phyloP scores from a whole-genome alignment of 2,329 filamentous ascomycete genomes.

The Alternaria incomplexa region DNA sequence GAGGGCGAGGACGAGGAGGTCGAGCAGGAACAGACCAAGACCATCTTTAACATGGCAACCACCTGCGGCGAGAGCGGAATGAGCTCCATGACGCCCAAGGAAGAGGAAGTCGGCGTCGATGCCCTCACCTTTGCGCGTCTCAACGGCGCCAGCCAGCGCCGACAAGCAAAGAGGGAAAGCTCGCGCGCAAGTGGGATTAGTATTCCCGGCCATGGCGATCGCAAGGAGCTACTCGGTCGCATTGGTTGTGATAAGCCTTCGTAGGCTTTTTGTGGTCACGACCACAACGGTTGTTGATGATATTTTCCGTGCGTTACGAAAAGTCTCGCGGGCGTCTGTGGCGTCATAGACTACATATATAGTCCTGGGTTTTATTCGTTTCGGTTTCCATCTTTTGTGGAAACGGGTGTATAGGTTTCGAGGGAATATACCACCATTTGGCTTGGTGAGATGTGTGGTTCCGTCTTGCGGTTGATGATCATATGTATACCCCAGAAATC shows the following conservation, averaged over 20 bases:
- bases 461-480: neutral
- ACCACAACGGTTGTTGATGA: no score
- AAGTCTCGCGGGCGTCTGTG: slow-evolving; percentile 14
- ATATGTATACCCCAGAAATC: slow-evolving; percentile 10
- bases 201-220: slow-evolving; percentile 73
- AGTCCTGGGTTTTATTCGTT: neutral
- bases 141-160: slow-evolving; percentile 52
- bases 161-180: slow-evolving; percentile 60
- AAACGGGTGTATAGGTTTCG: neutral
- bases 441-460: neutral
- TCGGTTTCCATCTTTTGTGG: neutral
- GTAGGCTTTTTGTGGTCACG: neutral
- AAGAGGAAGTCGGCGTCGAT: slow-evolving; percentile 79
- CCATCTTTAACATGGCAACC: slow-evolving; percentile 33
- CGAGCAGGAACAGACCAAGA: slow-evolving; percentile 34
- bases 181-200: slow-evolving; percentile 60
- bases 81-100: slow-evolving; percentile 55
- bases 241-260: slow-evolving; percentile 80
- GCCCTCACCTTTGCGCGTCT: slow-evolving; percentile 67
- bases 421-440: neutral
- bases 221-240: slow-evolving; percentile 79
- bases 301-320: neutral
- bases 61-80: slow-evolving; percentile 38
- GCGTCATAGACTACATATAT: neutral
- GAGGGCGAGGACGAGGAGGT: slow-evolving; percentile 72